Base-by-base conservation (phyloP, 768 basidiomycete species). In the Clitopilus hobsonii region DNA sequence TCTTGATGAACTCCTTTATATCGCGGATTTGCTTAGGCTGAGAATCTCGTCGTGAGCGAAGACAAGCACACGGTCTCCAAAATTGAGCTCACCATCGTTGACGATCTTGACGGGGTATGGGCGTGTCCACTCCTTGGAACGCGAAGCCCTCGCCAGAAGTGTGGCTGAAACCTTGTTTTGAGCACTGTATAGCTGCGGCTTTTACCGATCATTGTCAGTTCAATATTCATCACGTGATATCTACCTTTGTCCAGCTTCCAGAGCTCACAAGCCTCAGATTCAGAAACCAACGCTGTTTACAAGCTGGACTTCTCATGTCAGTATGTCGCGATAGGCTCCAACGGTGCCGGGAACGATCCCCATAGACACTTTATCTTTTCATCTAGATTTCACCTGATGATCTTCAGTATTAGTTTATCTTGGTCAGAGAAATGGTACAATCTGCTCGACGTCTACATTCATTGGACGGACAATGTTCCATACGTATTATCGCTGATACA, bases 1-100 rank as follows among this genome's bases (percentile, higher is more conserved):
- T 92, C 78, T 94, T 89, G 74, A 98, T 91, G 80, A 98, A 98
- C 74, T 91, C 82, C 81, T 98, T 99, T 83, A 98, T 98, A 75
- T 98, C 95, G 65, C 83, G 81, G 79, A 99, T 87, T 85, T 98
- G 91, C 79, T 97, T 94, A 58, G 96, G 94, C 96, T 98, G 67
- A 2, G 52, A 29, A 55, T 24, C 26, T 7, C 18, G 24, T 10
- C 49, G 48, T 56, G 53, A 41, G 61, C 10, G 56, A 57, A 27
- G 61, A 54, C 23, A n/a, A 1, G 5, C 14, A 29, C 24, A 23
- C 18, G 28, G 50, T 27, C 11, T 48, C 23, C 27, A 22, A 38
- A 30, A 54, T 53, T 59, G 54, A 48, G 61, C 68, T 74, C 70
- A 66, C 74, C 74, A 75, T 75, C 68, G 71, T 74, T 66, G 67